phyloP scores from a whole-genome alignment of 805 yeast species.

The Cyberlindnera samutprakarnensis region DNA sequence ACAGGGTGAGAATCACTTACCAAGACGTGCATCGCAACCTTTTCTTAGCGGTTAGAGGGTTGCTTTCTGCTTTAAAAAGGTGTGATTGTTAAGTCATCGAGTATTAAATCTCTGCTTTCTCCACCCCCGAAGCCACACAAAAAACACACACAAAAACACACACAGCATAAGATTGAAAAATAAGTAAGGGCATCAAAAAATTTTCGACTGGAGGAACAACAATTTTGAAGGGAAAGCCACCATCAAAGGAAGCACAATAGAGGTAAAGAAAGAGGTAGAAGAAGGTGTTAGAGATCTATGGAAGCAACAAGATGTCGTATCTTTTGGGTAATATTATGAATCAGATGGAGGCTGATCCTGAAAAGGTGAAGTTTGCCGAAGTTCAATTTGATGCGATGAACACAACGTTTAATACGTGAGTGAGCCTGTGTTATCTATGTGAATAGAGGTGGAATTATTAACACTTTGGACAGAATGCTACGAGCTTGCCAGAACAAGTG shows the following conservation, averaged over 20 bases:
- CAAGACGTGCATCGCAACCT: conserved; percentile 9
- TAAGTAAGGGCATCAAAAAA: no score
- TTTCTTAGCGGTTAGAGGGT: background rate
- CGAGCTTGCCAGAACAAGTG: conserved; percentile 68
- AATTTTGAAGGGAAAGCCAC: background rate
- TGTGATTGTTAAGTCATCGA: no score
- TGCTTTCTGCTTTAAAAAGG: background rate
- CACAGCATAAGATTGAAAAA: no score
- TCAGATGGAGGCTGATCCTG: conserved; percentile 48
- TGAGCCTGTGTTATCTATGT: no score
- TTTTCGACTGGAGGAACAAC: no score
- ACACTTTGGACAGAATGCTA: conserved; percentile 34
- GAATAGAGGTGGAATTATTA: background rate
- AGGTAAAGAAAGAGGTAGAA: no score
- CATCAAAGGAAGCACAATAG: background rate
- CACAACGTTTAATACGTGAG: conserved; percentile 40
- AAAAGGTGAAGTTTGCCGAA: conserved; percentile 54
- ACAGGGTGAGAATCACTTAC: conserved; percentile 8
- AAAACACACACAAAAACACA: no score
- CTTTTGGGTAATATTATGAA: conserved; percentile 40
- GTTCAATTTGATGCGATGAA: conserved; percentile 63
- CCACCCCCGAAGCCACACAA: background rate
- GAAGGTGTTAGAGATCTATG: no score
- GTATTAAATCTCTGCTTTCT: no score
- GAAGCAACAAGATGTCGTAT: conserved; percentile 43